Percentiles rank a stretch among this genome's conserved stretches.
These are phyloP conservation scores for Candida tallmaniae DNA, from an alignment of 805 yeast species.

Conservation along the genomic window DNA sequence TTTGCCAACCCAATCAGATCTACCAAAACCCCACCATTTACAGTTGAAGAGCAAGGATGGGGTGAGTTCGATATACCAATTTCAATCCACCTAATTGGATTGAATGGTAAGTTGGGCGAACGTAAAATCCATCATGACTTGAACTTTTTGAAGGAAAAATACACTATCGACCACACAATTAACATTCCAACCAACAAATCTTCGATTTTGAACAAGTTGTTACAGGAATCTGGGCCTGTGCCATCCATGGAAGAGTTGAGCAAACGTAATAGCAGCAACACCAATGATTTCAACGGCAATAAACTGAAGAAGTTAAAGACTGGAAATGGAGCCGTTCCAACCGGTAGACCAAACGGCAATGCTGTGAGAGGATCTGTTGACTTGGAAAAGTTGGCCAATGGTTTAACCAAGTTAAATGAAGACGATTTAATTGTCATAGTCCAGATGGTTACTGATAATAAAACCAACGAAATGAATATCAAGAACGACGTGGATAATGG, in stretches of 20 bases:
- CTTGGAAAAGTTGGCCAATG: constrained; percentile 85
- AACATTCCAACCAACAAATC: constrained; percentile 69
- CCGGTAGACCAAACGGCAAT: too few relatives aligned
- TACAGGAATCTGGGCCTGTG: constrained; percentile 79
- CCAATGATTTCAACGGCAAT: constrained; percentile 16
- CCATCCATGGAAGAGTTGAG: constrained; percentile 35
- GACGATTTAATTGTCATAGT: constrained; percentile 93
- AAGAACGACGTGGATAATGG: constrained; percentile 96
- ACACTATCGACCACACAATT: constrained; percentile 72
- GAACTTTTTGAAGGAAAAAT: constrained; percentile 74
- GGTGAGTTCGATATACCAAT: constrained; percentile 93
- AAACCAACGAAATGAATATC: constrained; percentile 91
- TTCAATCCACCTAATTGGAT: constrained; percentile 58
- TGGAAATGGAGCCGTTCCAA: constrained; percentile 19
- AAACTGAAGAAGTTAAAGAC: constrained; percentile 52
- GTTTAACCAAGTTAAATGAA: constrained; percentile 80
- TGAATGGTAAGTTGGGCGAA: constrained; percentile 80
- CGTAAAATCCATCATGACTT: constrained; percentile 83
- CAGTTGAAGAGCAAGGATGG: constrained; percentile 93
- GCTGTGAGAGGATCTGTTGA: constrained; percentile 76
- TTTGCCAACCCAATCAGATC: constrained; percentile 84
- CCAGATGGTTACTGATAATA: constrained; percentile 95
- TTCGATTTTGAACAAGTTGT: constrained; percentile 63
- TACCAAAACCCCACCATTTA: constrained; percentile 78
- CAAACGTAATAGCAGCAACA: constrained; percentile 19